These are phyloP conservation scores for Sclerotinia minor DNA, from an alignment of 2,329 filamentous ascomycete genomes.

Conservation along the genomic window DNA sequence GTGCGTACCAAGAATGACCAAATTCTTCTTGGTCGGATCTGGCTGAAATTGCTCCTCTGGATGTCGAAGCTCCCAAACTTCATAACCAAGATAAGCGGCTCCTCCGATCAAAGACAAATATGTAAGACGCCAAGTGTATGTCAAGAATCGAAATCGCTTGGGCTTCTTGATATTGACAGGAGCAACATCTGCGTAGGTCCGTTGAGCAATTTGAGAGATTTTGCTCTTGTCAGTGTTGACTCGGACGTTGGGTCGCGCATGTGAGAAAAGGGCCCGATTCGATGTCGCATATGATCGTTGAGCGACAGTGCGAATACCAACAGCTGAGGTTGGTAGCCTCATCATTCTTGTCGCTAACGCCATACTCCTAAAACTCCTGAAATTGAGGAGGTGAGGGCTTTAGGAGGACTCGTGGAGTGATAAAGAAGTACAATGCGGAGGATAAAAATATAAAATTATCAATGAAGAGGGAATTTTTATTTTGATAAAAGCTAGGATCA, in stretches of 20 bases:
- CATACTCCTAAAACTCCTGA: constrained; percentile 35
- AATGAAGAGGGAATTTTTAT: constrained; percentile 22
- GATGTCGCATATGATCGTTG: constrained; percentile 39
- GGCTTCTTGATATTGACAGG: constrained; percentile 51
- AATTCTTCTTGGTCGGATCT: constrained; percentile 91
- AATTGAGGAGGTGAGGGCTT: neutral
- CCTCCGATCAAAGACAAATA: constrained; percentile 73
- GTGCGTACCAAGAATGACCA: constrained; percentile 83
- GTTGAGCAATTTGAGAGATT: constrained; percentile 46
- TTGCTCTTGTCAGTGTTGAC: constrained; percentile 34
- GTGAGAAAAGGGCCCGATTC: constrained; percentile 33
- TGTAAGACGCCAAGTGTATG: constrained; percentile 80
- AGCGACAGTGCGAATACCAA: constrained; percentile 36
- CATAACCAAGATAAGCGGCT: constrained; percentile 72
- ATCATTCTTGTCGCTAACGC: constrained; percentile 40
- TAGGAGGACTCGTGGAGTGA: constrained; percentile 5
- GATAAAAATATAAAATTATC: constrained; percentile 6
- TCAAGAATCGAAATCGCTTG: constrained; percentile 66
- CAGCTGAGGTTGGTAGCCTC: constrained; percentile 39
- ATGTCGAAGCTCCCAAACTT: constrained; percentile 79
- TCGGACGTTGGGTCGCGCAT: constrained; percentile 35
- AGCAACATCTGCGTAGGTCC: constrained; percentile 46
- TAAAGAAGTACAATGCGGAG: neutral
- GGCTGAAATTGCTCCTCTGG: constrained; percentile 76
- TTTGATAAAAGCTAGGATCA: constrained; percentile 24